Conservation (phyloP, 2,329 filamentous ascomycete species). For the Aspergillus clavatus region DNA sequence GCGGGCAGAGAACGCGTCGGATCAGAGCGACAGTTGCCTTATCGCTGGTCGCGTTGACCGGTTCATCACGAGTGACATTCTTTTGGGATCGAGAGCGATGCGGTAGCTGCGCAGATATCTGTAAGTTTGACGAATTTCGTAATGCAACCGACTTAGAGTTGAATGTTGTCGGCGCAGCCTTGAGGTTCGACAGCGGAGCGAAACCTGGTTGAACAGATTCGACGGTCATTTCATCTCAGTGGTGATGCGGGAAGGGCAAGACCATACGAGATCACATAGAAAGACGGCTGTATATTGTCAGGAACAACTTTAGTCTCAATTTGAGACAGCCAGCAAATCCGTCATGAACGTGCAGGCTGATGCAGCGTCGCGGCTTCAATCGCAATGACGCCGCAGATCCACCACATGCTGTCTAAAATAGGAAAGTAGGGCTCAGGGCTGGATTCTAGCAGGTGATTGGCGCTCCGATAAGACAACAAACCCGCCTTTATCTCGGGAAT, state of each 20-base stretch:
- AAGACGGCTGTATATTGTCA: background rate
- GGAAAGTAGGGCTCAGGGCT: conserved; percentile 32
- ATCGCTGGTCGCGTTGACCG: conserved; percentile 58
- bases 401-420: conserved; percentile 8
- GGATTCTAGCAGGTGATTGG: background rate
- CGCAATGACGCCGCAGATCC: background rate
- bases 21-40: conserved; percentile 76
- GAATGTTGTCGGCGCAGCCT: conserved; percentile 33
- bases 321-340: conserved; percentile 3
- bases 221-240: conserved; percentile 38
- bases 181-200: conserved; percentile 37
- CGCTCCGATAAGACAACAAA: conserved; percentile 6
- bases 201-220: conserved; percentile 34
- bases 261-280: conserved; percentile 1
- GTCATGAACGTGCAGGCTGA: background rate
- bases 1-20: conserved; percentile 76
- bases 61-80: conserved; percentile 34
- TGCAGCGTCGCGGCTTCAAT: background rate
- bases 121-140: conserved; percentile 22
- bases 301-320: conserved; percentile 5
- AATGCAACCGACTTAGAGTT: conserved; percentile 32
- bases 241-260: background rate
- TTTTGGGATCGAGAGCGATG: conserved; percentile 27
- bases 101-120: conserved; percentile 27
- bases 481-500: conserved; percentile 11